These are phyloP conservation scores for Elsinoe arachidis DNA, from an alignment of 2,329 filamentous ascomycete genomes.

Conservation along the genomic window DNA sequence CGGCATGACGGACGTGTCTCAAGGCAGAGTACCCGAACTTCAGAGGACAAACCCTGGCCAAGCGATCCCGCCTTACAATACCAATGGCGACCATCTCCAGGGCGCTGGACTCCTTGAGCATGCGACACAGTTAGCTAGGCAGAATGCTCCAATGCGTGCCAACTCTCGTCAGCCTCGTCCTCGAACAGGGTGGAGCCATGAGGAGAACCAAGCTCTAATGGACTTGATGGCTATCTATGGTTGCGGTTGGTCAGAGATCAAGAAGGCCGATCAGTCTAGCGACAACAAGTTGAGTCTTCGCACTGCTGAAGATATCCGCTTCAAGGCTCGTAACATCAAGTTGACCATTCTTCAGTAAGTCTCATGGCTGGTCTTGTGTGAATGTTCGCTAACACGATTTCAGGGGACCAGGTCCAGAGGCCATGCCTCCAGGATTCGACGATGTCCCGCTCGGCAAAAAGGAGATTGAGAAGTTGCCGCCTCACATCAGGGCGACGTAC, in stretches of 20 bases:
- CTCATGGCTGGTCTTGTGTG: not conserved
- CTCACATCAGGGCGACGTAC: not conserved
- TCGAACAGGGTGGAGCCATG: slow-evolving; percentile 28
- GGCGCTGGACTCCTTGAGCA: slow-evolving; percentile 16
- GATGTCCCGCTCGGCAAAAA: slow-evolving; percentile 35
- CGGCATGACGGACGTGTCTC: not conserved
- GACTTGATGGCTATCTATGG: slow-evolving; percentile 41
- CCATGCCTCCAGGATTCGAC: slow-evolving; percentile 38
- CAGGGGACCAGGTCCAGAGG: not conserved
- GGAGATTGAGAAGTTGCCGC: slow-evolving; percentile 27
- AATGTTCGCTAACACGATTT: not conserved
- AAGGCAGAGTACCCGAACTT: not conserved
- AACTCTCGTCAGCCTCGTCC: slow-evolving; percentile 20
- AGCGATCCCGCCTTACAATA: slow-evolving; percentile 20
- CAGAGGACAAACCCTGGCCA: slow-evolving; percentile 27
- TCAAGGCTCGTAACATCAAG: slow-evolving; percentile 46
- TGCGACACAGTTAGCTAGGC: slow-evolving; percentile 19
- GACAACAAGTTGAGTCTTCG: slow-evolving; percentile 29
- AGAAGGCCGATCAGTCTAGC: slow-evolving; percentile 25
- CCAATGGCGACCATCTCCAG: not conserved
- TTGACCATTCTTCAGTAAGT: slow-evolving; percentile 37
- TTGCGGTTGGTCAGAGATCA: slow-evolving; percentile 41
- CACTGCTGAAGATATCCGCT: slow-evolving; percentile 40
- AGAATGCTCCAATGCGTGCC: slow-evolving; percentile 30
- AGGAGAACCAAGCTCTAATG: slow-evolving; percentile 37